Percentiles rank a stretch among this genome's conserved stretches.
These are phyloP conservation scores for Entomortierella parvispora DNA, from an alignment of 192 early-diverging fungal genomes.

Conservation along the genomic window DNA sequence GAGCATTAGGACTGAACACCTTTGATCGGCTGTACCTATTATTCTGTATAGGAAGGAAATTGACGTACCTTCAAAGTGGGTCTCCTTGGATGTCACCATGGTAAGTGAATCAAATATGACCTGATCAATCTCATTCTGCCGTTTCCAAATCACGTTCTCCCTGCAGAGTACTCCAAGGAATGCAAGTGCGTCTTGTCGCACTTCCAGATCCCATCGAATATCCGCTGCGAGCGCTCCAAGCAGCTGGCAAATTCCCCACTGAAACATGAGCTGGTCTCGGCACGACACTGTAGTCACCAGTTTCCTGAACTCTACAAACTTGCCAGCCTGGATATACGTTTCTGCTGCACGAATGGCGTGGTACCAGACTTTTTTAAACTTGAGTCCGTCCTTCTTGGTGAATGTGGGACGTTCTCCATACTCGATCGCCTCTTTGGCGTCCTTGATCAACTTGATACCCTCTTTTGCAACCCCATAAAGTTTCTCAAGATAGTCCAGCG, in stretches of 20 bases:
- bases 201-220: background rate
- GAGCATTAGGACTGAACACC: background rate
- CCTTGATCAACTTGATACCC: background rate
- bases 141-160: background rate
- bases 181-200: background rate
- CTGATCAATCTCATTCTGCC: background rate
- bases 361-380: conserved; percentile 8
- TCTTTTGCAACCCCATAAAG: conserved; percentile 5
- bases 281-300: background rate
- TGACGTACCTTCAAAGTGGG: conserved; percentile 1
- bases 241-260: conserved; percentile 2
- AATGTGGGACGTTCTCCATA: background rate
- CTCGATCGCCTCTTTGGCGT: background rate
- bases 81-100: background rate
- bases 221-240: conserved; percentile 1
- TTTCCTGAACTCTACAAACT: background rate
- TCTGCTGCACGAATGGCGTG: conserved; percentile 5
- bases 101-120: conserved; percentile 2
- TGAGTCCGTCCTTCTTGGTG: conserved; percentile 5
- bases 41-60: background rate
- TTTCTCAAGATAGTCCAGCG: background rate
- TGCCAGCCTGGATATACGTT: conserved; percentile 2
- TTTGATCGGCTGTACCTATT: too few relatives aligned
- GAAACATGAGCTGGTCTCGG: conserved; percentile 2
- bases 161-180: conserved; percentile 1